Base-by-base conservation (phyloP, 108 stramenopile genomes). In the Skeletonema grethae region DNA sequence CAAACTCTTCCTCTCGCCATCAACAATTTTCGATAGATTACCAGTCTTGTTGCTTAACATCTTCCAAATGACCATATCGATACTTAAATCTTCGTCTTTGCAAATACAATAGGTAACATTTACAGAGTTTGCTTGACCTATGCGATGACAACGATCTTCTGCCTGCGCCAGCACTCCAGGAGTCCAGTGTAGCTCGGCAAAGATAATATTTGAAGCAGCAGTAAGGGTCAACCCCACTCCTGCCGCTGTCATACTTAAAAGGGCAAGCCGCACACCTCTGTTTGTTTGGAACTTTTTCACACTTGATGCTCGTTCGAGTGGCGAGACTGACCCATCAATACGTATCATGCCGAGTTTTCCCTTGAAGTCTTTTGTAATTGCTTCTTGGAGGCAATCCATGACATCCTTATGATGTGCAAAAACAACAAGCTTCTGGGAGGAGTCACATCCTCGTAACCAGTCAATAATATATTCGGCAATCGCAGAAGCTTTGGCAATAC, bases 71-170 rank as follows among this genome's bases (percentile, higher is more conserved):
- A 56, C 66, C 60, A 80, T 76, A 73, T 96, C 96, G 15, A 92
- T 67, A 31, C 85, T 82, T 18, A 81, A 32, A 0, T 83, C 78
- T 32, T 55, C 57, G 71, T 87, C 91, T 58, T 86, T 82, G 63
- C 87, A 86, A 8, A 97, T 82, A 11, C 90, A 91, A 73, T 95
- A 95, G 76, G 90, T 78, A 0, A 97, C 79, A 71, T 96, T 94
- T 6, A 97, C 96, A 11, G 84, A 77, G 55, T 85, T 79, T 5
- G 31, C 56, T 76, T 97, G 97, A 15, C 94, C 95, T 30, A 97
- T 93, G n/a, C 97, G 90, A 84, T 98, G 97, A 18, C 89, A 88
- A 7, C 97, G 86, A 86, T 98, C 97, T 80, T 98, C 97, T 0
- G 96, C 96, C 56, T 98, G 97, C 9, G 94, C 82, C 58, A 98